These are phyloP conservation scores for Platanthera guangdongensis DNA, from an alignment of 106 monocot species.

Conservation along the genomic window DNA sequence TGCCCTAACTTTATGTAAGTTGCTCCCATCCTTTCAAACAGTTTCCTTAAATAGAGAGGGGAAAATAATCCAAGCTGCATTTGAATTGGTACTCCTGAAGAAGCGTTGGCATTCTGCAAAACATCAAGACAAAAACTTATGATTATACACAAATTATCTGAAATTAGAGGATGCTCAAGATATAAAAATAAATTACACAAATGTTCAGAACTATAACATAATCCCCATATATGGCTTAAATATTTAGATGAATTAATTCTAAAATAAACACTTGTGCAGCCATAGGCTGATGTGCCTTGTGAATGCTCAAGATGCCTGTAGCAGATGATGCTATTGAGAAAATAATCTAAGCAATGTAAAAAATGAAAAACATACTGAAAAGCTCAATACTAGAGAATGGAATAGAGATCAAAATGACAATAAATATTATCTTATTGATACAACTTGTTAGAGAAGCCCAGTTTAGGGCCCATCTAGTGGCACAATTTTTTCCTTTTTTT, in stretches of 20 bases:
- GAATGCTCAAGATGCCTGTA: background rate
- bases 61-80: conserved; percentile 76
- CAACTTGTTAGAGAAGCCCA: no score
- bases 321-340: background rate
- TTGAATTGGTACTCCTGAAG: conserved; percentile 36
- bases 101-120: conserved; percentile 47
- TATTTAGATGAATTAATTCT: background rate
- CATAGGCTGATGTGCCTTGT: background rate
- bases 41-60: conserved; percentile 70
- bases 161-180: background rate
- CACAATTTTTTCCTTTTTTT: no score
- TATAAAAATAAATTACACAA: background rate
- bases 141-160: background rate
- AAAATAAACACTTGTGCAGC: background rate
- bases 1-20: conserved; percentile 97
- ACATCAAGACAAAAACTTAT: background rate
- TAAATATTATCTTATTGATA: background rate
- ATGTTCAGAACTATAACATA: background rate
- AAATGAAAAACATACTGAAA: background rate
- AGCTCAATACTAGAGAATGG: background rate
- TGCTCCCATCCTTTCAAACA: conserved; percentile 97
- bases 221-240: background rate
- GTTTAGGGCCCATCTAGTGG: no score
- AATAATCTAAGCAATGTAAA: background rate
- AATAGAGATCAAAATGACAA: background rate